phyloP scores from a whole-genome alignment of 371 early-diverging fungal genomes.

The Homolaphlyctis polyrhiza region DNA sequence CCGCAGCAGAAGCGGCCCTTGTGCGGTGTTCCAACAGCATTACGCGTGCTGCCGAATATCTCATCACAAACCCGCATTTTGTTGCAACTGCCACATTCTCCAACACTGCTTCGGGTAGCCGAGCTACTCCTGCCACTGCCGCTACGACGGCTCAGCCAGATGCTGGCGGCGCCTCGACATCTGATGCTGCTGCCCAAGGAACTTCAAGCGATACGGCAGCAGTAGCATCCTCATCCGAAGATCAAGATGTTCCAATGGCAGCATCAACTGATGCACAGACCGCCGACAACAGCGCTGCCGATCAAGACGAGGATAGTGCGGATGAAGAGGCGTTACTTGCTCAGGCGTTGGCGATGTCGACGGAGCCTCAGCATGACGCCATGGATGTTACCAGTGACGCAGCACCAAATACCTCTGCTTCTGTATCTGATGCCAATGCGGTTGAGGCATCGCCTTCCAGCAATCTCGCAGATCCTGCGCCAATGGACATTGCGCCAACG shows the following conservation, averaged over 20 bases:
- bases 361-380: not conserved
- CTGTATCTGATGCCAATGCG: constrained; percentile 1
- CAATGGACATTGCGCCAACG: constrained; percentile 5
- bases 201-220: too few species aligned
- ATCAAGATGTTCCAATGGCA: too few species aligned
- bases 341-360: constrained; percentile 37
- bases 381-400: constrained; percentile 9
- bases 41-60: constrained; percentile 81
- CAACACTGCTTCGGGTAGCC: too few species aligned
- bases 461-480: too few species aligned
- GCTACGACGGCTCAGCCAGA: not conserved
- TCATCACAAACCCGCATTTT: constrained; percentile 74
- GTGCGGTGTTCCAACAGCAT: constrained; percentile 74
- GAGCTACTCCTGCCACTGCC: not conserved
- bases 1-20: constrained; percentile 76
- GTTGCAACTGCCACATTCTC: constrained; percentile 32
- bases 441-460: constrained; percentile 5
- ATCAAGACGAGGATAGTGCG: constrained; percentile 27
- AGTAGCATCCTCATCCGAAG: too few species aligned
- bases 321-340: constrained; percentile 29
- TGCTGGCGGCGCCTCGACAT: constrained; percentile 4
- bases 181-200: too few species aligned
- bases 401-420: constrained; percentile 7
- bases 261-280: constrained; percentile 8
- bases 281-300: not conserved